Base-by-base conservation (phyloP, 805 yeast species). In the Candida ortonii region DNA sequence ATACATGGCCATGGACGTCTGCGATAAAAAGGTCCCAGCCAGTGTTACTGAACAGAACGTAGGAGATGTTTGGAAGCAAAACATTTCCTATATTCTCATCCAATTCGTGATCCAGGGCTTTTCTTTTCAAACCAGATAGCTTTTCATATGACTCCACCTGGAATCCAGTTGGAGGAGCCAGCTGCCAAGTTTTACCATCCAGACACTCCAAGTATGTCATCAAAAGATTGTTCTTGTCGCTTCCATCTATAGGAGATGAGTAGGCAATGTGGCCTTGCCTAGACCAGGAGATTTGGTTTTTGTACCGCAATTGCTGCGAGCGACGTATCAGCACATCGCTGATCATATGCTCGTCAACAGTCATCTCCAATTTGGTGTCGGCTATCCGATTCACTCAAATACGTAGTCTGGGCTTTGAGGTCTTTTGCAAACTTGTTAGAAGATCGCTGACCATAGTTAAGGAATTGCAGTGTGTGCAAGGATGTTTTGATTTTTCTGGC, bases 181-280 rank as follows among this genome's bases (percentile, higher is more conserved):
- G 65, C 46, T 79, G 78, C 97, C 97, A 90, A 28, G 70, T 60
- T 21, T 70, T 67, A 1, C 96, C 97, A 54, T 85, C 81, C 10
- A 75, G 59, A 39, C 87, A 78, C 47, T 81, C 89, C 38, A 87
- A 52, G 57, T 81, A 78, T 0, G 94, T 80, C 39, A 85, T 61
- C 30, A 66, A 62, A 15, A 86, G 51, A 40, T 69, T 70, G 39
- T 39, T 53, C 49, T 55, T 62, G 37, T 56, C 47, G 12, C 22
- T 25, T 9, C 17, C 31, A 31, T 57, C 55, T 39, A 25, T 52
- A 46, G 59, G 63, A 37, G 53, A 59, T 6, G 77, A 62, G 47
- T 81, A 86, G 1, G 95, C 95, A 20, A 89, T 72, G 47, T 86
- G 76, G 10, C 96, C 96, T 46, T 80, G 83, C 45, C 78, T 75